Percentiles rank a stretch among this genome's conserved stretches.
These are phyloP conservation scores for Collybia nuda DNA, from an alignment of 768 basidiomycete species.

Conservation along the genomic window DNA sequence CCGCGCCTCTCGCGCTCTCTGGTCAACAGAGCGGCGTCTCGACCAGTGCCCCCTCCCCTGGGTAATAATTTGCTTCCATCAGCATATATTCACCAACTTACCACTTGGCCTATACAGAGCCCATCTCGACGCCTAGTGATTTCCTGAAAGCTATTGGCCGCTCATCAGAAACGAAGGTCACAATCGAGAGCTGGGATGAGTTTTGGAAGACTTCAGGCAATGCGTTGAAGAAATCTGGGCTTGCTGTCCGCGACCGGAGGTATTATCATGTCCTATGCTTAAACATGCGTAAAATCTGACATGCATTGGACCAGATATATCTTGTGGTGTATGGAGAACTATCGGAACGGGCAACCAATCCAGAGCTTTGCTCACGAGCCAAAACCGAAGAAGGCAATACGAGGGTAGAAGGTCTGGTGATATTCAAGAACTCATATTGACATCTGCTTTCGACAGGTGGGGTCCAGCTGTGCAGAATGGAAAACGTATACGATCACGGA, in stretches of 20 bases:
- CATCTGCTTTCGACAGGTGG: conserved; percentile 46
- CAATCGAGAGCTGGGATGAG: conserved; percentile 66
- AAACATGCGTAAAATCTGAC: conserved; percentile 4
- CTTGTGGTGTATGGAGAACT: conserved; percentile 85
- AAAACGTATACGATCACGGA: conserved; percentile 69
- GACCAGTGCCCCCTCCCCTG: conserved; percentile 34
- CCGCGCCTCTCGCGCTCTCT: conserved; percentile 30
- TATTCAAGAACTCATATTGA: conserved; percentile 21
- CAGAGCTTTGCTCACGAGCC: conserved; percentile 63
- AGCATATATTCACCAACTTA: conserved; percentile 9
- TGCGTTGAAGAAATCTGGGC: conserved; percentile 62
- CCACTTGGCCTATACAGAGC: conserved; percentile 29
- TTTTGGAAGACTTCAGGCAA: conserved; percentile 64
- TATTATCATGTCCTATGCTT: conserved; percentile 26
- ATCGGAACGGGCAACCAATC: conserved; percentile 53
- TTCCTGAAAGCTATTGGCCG: conserved; percentile 80
- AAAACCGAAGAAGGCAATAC: conserved; percentile 71
- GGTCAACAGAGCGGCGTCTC: conserved; percentile 27
- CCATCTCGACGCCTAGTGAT: conserved; percentile 54
- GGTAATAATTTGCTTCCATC: conserved; percentile 24
- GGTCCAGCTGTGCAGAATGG: conserved; percentile 76
- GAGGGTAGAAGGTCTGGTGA: conserved; percentile 50
- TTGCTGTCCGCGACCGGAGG: conserved; percentile 72
- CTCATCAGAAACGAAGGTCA: conserved; percentile 60
- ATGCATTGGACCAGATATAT: conserved; percentile 58